Evolutionary conservation across 2,329 filamentous ascomycete species (phyloP).

Genomic region (Claviceps capensis): DNA sequence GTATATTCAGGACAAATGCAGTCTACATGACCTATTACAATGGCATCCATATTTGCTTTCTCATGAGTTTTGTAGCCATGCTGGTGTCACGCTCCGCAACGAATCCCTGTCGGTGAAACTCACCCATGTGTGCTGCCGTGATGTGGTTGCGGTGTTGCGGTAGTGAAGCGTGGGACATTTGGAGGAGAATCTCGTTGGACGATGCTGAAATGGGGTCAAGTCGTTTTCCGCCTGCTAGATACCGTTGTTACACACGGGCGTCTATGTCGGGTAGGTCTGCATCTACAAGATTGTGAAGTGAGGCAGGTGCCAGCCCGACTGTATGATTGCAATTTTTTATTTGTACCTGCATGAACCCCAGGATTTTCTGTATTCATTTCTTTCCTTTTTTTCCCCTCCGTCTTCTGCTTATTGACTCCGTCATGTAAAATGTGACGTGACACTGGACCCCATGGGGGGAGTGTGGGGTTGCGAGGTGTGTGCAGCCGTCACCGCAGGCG

Average conservation of each 20-base stretch:
- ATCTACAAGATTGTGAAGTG: background rate
- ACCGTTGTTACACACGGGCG: background rate
- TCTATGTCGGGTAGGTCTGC: slow-evolving; percentile 1
- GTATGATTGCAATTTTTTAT: too few species aligned
- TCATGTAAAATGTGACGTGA: too few species aligned
- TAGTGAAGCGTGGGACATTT: background rate
- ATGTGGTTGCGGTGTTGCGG: background rate
- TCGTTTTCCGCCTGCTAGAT: background rate
- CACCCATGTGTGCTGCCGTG: background rate
- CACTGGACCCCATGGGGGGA: too few species aligned
- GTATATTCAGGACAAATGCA: background rate
- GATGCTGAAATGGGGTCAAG: background rate
- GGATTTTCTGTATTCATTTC: background rate
- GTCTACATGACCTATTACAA: background rate
- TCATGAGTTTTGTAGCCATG: background rate
- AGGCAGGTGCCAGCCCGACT: background rate
- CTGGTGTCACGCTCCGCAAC: background rate
- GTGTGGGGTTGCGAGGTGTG: too few species aligned
- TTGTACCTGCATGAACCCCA: slow-evolving; percentile 1
- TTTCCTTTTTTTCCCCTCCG: background rate
- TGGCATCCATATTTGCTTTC: background rate
- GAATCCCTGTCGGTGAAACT: background rate
- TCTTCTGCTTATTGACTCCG: background rate
- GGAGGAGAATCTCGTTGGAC: background rate
- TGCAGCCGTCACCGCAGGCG: too few species aligned